phyloP scores from a whole-genome alignment of 495 filamentous ascomycete species.

The Astrocystis sublimbata region DNA sequence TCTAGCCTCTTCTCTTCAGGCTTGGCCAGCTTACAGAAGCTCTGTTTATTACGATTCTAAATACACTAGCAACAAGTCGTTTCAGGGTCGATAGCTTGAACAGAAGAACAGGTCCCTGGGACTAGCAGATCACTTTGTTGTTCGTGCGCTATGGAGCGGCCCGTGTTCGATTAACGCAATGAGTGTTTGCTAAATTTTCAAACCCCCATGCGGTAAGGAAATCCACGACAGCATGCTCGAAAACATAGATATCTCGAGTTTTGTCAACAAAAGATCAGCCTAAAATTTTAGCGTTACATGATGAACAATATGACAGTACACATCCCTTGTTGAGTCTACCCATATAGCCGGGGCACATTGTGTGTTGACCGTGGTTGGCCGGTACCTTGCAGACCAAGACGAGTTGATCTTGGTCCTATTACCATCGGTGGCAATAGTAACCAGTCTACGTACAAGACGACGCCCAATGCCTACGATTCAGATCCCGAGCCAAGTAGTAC shows the following conservation, averaged over 20 bases:
- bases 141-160: not conserved
- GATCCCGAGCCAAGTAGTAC: not conserved
- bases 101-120: not conserved
- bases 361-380: not conserved
- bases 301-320: no score
- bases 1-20: not conserved
- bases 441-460: not conserved
- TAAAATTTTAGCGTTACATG: constrained; percentile 15
- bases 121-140: not conserved
- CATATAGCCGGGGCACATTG: not conserved
- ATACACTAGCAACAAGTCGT: not conserved
- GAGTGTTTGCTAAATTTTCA: not conserved
- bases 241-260: not conserved
- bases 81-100: no score
- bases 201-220: not conserved
- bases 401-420: not conserved
- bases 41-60: no score
- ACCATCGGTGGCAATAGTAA: not conserved
- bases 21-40: not conserved
- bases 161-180: not conserved
- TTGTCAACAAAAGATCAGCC: not conserved
- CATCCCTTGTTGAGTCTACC: not conserved
- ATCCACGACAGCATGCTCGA: not conserved
- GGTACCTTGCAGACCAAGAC: constrained; percentile 16
- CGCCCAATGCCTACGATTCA: no score